Evolutionary conservation across 164 flowering plant genomes (phyloP), one percentile per base, ranked within the genome.

Genomic region (Vitis cinerea): DNA sequence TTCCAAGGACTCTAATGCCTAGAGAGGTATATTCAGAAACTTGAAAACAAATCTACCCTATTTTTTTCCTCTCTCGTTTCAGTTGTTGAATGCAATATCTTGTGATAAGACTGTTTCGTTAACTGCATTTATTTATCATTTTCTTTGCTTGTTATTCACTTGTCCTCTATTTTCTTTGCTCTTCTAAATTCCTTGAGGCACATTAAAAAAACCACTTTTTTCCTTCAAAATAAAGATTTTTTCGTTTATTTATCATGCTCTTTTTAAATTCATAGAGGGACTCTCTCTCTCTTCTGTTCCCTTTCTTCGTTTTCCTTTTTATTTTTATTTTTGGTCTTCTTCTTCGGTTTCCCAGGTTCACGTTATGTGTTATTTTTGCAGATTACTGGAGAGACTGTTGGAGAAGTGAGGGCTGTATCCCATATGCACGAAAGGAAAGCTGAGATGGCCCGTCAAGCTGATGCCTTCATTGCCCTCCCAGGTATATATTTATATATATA

Each of bases 381-480:
- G 98, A 73, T 92, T 74, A 87, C 97, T 52, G 98, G 98, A 30
- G 90, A 80, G 69, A 73, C 89, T 27, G 86, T 94, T 63, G 98
- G 97, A 51, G 98, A 94, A 80, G 90, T 89, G 19, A 84, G 83
- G 77, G 79, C 93, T n/a, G 97, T 94, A 3, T 88, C 97, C 49
- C 86, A 84, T 75, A 94, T 94, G 97, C 98, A 94, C 61, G 87
- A 92, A 67, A 84, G 98, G 70, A 94, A 94, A 71, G 98, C 98
- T 11, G 98, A 92, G 70, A 94, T 92, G 98, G 88, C 94, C 2
- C 86, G 97, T 23, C 95, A 84, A 78, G 98, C 98, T 1, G 97
- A 94, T 78, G 98, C 97, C 37, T 94, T 94, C 78, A 90, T 94
- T 61, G 98, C 98, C 54, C 86, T 94, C 14, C 97, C 97, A 48